Conservation (phyloP, 768 basidiomycete species). For the Russula vinacea region DNA sequence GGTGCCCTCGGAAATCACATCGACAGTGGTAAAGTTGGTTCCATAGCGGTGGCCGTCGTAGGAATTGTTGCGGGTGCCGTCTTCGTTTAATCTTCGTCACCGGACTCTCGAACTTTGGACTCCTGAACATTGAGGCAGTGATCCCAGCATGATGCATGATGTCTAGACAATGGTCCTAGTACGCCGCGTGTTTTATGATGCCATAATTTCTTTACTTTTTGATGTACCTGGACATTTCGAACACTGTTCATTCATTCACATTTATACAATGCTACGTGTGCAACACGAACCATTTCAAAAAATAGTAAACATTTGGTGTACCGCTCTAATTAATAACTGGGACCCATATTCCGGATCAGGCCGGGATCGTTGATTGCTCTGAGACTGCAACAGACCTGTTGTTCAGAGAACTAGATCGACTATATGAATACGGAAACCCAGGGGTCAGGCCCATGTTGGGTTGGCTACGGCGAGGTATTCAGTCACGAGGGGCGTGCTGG, state of each 20-base stretch:
- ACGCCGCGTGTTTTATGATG: background rate
- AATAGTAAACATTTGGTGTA: background rate
- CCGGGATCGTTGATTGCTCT: background rate
- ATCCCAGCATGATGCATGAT: background rate
- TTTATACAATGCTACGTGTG: background rate
- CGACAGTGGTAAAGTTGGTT: background rate
- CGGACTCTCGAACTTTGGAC: constrained; percentile 14
- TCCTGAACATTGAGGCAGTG: constrained; percentile 2
- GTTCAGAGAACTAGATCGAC: background rate
- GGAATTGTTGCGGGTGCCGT: constrained; percentile 20
- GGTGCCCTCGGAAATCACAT: constrained; percentile 8
- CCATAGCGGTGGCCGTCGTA: constrained; percentile 12
- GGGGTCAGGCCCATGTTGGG: background rate
- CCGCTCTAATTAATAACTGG: background rate
- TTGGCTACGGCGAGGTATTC: background rate
- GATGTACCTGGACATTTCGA: constrained; percentile 13
- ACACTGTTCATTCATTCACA: constrained; percentile 6
- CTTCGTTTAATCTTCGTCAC: constrained; percentile 12
- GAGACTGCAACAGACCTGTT: background rate
- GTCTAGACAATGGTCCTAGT: background rate
- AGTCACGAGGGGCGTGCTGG: too few relatives aligned
- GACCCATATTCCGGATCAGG: background rate
- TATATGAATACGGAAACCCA: background rate
- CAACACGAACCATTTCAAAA: background rate
- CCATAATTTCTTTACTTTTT: constrained; percentile 3